Percentiles rank a stretch among this genome's conserved stretches.
Evolutionary conservation across 495 filamentous ascomycete genomes (phyloP).

Genomic region (Xylaria castorea): DNA sequence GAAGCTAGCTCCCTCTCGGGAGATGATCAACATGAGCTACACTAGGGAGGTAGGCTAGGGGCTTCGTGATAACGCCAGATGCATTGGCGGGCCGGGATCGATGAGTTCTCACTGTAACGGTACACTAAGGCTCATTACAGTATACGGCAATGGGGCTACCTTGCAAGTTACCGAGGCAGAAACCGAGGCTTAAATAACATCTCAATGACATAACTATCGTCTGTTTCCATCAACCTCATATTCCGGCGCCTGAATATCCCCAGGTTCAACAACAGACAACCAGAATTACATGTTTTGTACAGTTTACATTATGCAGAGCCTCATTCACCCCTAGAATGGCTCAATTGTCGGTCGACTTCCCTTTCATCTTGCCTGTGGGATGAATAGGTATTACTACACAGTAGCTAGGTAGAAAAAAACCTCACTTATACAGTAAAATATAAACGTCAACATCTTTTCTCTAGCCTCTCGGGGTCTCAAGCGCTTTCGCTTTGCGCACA

Average conservation of each 20-base stretch:
- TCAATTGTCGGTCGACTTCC: not conserved
- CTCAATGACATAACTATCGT: not conserved
- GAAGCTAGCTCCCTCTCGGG: constrained; percentile 4
- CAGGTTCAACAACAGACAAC: not conserved
- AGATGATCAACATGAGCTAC: not conserved
- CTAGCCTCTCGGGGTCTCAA: not conserved
- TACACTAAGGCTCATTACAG: not conserved
- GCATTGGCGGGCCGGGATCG: not conserved
- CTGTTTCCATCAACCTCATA: not conserved
- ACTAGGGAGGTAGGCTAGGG: not conserved
- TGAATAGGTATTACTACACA: not conserved
- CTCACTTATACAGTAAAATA: not conserved
- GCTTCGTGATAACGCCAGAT: not conserved
- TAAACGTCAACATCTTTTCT: not conserved
- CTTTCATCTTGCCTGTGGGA: not conserved
- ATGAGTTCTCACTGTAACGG: not conserved
- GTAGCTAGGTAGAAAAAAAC: not conserved
- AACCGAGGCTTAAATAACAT: not conserved
- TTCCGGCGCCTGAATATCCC: not conserved
- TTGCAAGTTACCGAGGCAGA: not conserved
- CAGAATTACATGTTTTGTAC: not conserved
- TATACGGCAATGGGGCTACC: not conserved
- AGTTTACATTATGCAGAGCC: not conserved
- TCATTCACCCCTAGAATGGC: not conserved
- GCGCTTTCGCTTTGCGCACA: not conserved